These are phyloP conservation scores for Elaeagnus macrophylla DNA, from an alignment of 306 rosid genomes.

Conservation along the genomic window DNA sequence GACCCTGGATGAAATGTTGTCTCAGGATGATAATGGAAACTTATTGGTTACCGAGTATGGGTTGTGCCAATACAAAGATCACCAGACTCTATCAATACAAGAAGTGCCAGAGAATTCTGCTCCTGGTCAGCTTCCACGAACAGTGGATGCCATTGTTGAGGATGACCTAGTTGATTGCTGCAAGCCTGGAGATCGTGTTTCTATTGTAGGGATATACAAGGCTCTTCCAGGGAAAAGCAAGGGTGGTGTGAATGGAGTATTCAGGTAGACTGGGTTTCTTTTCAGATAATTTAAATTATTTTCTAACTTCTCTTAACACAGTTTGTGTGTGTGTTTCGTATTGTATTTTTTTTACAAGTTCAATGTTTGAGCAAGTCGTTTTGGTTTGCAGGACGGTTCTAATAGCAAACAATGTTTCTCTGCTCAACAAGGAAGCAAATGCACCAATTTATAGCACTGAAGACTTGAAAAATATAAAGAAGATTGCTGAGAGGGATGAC, in stretches of 20 bases:
- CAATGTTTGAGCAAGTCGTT: slow-evolving; percentile 19
- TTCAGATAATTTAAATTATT: slow-evolving; percentile 4
- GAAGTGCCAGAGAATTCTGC: slow-evolving; percentile 99
- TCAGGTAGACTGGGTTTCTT: slow-evolving; percentile 50
- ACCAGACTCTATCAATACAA: slow-evolving; percentile 89
- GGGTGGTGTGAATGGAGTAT: slow-evolving; percentile 90
- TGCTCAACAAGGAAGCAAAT: slow-evolving; percentile 96
- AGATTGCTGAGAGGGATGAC: slow-evolving; percentile 82
- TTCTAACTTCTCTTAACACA: slow-evolving; percentile 4
- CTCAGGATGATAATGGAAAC: slow-evolving; percentile 86
- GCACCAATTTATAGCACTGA: slow-evolving; percentile 74
- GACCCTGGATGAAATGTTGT: slow-evolving; percentile 7
- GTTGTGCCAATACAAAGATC: slow-evolving; percentile 89
- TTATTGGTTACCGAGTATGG: slow-evolving; percentile 93
- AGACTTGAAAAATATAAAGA: slow-evolving; percentile 67
- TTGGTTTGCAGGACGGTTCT: slow-evolving; percentile 70
- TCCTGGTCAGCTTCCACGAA: slow-evolving; percentile 98
- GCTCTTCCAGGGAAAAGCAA: slow-evolving; percentile 88
- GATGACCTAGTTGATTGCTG: slow-evolving; percentile 94
- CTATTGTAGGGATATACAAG: slow-evolving; percentile 82
- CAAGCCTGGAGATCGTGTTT: slow-evolving; percentile 98
- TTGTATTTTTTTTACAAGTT: not conserved
- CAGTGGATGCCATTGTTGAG: slow-evolving; percentile 82
- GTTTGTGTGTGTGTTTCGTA: not conserved
- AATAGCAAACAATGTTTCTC: slow-evolving; percentile 77